These are phyloP conservation scores for Cordyceps farinosa DNA, from an alignment of 2,329 filamentous ascomycete genomes.

Conservation along the genomic window DNA sequence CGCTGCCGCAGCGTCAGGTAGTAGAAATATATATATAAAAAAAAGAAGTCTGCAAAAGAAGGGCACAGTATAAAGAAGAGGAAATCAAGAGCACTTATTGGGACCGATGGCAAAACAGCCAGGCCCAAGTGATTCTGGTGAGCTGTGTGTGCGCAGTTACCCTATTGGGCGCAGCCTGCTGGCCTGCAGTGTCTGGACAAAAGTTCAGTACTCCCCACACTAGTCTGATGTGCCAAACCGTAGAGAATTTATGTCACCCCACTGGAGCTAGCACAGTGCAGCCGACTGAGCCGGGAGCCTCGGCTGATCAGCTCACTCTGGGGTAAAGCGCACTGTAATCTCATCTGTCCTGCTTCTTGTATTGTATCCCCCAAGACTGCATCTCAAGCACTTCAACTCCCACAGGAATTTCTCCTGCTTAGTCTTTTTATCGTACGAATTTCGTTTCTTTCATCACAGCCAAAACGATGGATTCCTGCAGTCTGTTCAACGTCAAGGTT, in stretches of 20 bases:
- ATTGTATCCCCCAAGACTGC: neutral
- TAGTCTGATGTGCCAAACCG: too few species aligned
- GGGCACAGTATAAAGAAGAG: neutral
- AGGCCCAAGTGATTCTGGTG: neutral
- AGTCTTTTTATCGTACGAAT: neutral
- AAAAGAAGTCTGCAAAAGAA: neutral
- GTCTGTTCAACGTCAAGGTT: constrained; percentile 59
- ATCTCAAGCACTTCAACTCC: neutral
- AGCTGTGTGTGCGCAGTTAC: neutral
- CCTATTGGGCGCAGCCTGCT: neutral
- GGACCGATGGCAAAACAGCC: too few species aligned
- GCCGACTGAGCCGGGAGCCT: constrained; percentile 5
- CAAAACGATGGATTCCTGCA: constrained; percentile 20
- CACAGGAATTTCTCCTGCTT: neutral
- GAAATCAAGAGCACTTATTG: neutral
- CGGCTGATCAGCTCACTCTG: neutral
- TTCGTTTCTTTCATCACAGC: neutral
- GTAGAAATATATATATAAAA: too few species aligned
- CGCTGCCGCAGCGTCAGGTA: neutral
- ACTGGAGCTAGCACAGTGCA: neutral
- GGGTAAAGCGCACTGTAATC: neutral
- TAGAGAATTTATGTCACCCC: too few species aligned
- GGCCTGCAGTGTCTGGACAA: neutral
- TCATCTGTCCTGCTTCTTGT: neutral
- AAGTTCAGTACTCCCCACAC: too few species aligned